Conservation (phyloP, 768 basidiomycete genomes). For the Rhizopogon roseolus region DNA sequence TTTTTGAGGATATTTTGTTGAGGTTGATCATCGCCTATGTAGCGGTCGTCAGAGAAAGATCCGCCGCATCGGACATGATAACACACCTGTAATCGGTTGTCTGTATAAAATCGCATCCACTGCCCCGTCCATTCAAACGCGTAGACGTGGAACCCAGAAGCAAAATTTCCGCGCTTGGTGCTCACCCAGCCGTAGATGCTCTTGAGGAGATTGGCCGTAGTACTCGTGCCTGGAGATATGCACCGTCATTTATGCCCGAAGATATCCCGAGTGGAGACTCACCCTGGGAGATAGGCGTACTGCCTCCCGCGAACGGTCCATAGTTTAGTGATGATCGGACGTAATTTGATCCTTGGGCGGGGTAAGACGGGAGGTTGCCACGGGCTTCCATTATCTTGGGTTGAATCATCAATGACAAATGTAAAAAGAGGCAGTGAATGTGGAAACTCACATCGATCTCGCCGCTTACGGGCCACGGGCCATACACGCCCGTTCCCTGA, state of each 20-base stretch:
- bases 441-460: conserved; percentile 49
- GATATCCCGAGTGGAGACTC: neutral
- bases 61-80: neutral
- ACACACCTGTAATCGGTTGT: conserved; percentile 34
- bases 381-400: conserved; percentile 49
- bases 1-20: conserved; percentile 33
- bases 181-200: conserved; percentile 32
- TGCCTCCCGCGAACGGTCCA: conserved; percentile 43
- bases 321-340: conserved; percentile 62
- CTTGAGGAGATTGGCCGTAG: conserved; percentile 22
- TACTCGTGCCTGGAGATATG: neutral
- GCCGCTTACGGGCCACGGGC: conserved; percentile 47
- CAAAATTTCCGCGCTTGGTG: conserved; percentile 40
- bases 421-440: neutral
- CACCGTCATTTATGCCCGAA: too few relatives aligned
- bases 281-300: conserved; percentile 27
- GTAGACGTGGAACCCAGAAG: conserved; percentile 47
- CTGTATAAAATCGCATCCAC: conserved; percentile 52
- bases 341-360: conserved; percentile 40
- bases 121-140: conserved; percentile 55
- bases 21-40: conserved; percentile 45
- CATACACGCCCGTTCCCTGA: conserved; percentile 20
- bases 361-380: conserved; percentile 40
- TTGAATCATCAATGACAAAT: neutral
- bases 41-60: neutral